Conservation (phyloP, 441 rosid species). For the Erysimum cheiri region DNA sequence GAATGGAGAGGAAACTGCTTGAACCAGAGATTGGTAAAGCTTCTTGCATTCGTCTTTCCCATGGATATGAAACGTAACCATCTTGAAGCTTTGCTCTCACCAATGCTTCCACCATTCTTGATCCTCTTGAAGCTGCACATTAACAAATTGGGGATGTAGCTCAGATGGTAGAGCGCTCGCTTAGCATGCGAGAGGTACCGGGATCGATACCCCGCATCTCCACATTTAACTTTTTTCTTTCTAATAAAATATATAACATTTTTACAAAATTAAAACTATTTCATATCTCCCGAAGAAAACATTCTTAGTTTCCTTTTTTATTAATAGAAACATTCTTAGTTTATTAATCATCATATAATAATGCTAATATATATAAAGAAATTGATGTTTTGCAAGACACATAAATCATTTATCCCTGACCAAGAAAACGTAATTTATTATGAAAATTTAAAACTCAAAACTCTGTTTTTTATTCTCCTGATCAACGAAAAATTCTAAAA, state of each 20-base stretch:
- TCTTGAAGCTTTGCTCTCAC: slow-evolving; percentile 76
- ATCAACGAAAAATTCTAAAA: slow-evolving; percentile 3
- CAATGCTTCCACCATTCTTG: slow-evolving; percentile 79
- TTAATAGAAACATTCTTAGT: slow-evolving; percentile 13
- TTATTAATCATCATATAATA: background rate
- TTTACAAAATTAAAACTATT: no score
- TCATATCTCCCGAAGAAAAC: no score
- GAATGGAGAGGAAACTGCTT: slow-evolving; percentile 82
- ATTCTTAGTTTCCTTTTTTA: no score
- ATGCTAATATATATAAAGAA: background rate
- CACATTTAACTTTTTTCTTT: slow-evolving; percentile 22
- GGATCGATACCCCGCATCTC: slow-evolving; percentile 77
- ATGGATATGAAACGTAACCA: slow-evolving; percentile 87
- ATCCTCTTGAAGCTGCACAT: slow-evolving; percentile 70
- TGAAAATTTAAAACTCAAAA: background rate
- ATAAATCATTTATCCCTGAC: background rate
- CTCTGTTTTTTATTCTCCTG: background rate
- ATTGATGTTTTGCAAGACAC: background rate
- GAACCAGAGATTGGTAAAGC: slow-evolving; percentile 70
- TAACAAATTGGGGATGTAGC: slow-evolving; percentile 15
- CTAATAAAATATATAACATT: no score
- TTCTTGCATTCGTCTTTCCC: slow-evolving; percentile 80
- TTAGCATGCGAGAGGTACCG: slow-evolving; percentile 98
- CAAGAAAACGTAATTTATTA: background rate
- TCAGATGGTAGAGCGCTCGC: slow-evolving; percentile 96